These are phyloP conservation scores for Phoma sp. DNA, from an alignment of 2,329 filamentous ascomycete species.

Conservation along the genomic window DNA sequence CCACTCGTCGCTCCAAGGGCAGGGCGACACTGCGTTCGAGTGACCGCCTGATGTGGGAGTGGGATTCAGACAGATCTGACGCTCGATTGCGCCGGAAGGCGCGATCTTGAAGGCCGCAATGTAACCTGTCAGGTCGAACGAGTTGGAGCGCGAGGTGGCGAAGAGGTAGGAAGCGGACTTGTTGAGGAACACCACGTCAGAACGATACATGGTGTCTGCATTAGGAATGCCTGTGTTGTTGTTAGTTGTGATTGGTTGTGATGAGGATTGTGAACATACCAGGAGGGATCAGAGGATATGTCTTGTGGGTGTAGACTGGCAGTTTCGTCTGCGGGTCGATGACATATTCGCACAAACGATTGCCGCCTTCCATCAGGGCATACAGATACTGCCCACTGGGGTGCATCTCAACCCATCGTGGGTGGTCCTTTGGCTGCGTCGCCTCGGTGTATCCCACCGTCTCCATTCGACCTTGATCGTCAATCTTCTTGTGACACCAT, in stretches of 20 bases:
- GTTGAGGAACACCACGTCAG: constrained; percentile 80
- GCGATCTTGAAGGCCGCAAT: constrained; percentile 79
- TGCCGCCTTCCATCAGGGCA: constrained; percentile 88
- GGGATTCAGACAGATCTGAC: constrained; percentile 80
- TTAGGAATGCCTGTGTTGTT: constrained; percentile 51
- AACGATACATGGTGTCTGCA: constrained; percentile 71
- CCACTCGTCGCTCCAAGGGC: constrained; percentile 86
- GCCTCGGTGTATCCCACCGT: constrained; percentile 77
- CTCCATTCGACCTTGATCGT: constrained; percentile 65
- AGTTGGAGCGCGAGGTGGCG: constrained; percentile 81
- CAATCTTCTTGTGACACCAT: constrained; percentile 80
- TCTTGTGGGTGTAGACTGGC: constrained; percentile 78
- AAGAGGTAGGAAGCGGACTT: constrained; percentile 77
- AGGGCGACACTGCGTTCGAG: constrained; percentile 85
- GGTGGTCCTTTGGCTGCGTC: constrained; percentile 75
- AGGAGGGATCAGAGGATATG: constrained; percentile 80
- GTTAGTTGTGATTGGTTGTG: not conserved
- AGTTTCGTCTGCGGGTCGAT: constrained; percentile 75
- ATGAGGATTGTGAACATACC: constrained; percentile 49
- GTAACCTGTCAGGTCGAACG: constrained; percentile 78
- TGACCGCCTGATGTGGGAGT: constrained; percentile 88
- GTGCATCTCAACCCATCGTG: constrained; percentile 87
- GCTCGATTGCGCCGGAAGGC: constrained; percentile 72
- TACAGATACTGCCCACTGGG: constrained; percentile 80
- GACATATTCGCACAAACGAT: constrained; percentile 80